Evolutionary conservation across 2,329 filamentous ascomycete genomes (phyloP).

Genomic region (Exophiala bonariae): DNA sequence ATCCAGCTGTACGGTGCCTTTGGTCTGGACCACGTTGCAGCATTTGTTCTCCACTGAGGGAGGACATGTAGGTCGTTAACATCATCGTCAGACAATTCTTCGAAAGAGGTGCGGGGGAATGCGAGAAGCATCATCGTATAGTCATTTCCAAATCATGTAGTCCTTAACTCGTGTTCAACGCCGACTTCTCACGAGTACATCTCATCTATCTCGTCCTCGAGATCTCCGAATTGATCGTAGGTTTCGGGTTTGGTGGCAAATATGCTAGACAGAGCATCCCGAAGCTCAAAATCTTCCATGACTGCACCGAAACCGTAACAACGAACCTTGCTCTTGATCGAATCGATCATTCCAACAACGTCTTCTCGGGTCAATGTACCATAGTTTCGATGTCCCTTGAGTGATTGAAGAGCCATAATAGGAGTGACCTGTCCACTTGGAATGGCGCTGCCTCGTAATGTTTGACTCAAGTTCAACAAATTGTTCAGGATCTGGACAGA

Average conservation of each 20-base stretch:
- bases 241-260: constrained; percentile 56
- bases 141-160: not conserved
- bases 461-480: constrained; percentile 79
- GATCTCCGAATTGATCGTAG: constrained; percentile 25
- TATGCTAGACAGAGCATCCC: constrained; percentile 73
- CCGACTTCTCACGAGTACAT: constrained; percentile 26
- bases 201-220: constrained; percentile 26
- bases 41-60: too few relatives aligned
- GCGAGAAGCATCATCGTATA: not conserved
- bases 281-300: constrained; percentile 65
- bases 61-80: not conserved
- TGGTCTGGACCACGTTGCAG: too few relatives aligned
- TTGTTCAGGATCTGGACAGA: constrained; percentile 65
- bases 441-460: constrained; percentile 74
- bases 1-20: too few relatives aligned
- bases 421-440: constrained; percentile 67
- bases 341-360: constrained; percentile 69
- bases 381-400: constrained; percentile 71
- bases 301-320: constrained; percentile 84
- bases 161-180: too few relatives aligned
- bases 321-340: constrained; percentile 75
- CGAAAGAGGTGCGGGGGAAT: not conserved
- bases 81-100: not conserved
- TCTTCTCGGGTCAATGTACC: constrained; percentile 66
- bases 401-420: constrained; percentile 88